A percentile compares a stretch with the other conserved stretches of the same genome.
phyloP scores from a whole-genome alignment of 768 basidiomycete genomes.

The Serendipita vermifera region DNA sequence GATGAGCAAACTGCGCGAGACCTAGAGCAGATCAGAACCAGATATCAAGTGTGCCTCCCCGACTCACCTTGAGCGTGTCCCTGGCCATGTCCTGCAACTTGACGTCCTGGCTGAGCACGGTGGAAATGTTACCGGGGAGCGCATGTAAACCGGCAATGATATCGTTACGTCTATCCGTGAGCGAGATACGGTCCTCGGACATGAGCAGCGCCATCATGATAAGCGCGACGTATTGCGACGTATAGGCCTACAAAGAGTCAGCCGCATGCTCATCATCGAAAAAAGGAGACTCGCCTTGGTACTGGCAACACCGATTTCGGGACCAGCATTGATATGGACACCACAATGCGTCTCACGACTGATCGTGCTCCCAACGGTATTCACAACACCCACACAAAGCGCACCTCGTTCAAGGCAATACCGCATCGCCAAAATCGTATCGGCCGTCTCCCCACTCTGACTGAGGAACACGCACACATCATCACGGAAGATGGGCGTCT shows the following conservation, averaged over 20 bases:
- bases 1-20: constrained; percentile 75
- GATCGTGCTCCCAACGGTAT: constrained; percentile 95
- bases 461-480: constrained; percentile 94
- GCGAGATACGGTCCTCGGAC: constrained; percentile 91
- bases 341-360: constrained; percentile 98
- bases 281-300: constrained; percentile 55
- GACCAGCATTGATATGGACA: constrained; percentile 98
- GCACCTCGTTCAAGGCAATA: constrained; percentile 97
- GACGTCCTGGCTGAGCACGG: constrained; percentile 67
- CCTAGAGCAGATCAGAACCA: constrained; percentile 19
- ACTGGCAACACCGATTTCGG: constrained; percentile 97
- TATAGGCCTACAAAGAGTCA: constrained; percentile 57
- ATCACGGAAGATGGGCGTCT: constrained; percentile 98
- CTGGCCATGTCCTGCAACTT: constrained; percentile 69
- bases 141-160: constrained; percentile 89
- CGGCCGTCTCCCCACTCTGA: constrained; percentile 97
- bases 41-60: not conserved
- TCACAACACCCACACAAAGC: constrained; percentile 93
- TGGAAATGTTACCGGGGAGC: constrained; percentile 81
- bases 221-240: constrained; percentile 96
- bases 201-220: constrained; percentile 98
- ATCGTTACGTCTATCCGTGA: constrained; percentile 76
- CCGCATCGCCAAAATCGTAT: constrained; percentile 88
- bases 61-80: constrained; percentile 39
- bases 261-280: not conserved